These are phyloP conservation scores for Fusarium xylarioides DNA, from an alignment of 2,329 filamentous ascomycete genomes.

Conservation along the genomic window DNA sequence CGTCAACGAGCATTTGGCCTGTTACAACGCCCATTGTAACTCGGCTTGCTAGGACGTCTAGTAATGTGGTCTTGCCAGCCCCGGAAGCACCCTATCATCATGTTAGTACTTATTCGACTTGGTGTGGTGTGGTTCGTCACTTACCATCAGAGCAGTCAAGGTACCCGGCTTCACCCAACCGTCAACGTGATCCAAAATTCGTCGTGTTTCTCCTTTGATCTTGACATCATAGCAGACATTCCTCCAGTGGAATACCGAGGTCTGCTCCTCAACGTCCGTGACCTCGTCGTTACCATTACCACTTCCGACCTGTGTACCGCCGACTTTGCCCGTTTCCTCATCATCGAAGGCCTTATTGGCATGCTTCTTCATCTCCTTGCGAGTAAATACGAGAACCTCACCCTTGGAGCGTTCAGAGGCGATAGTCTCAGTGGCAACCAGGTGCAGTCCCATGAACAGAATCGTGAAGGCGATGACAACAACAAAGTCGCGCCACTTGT, in stretches of 20 bases:
- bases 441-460: slow-evolving; percentile 30
- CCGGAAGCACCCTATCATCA: slow-evolving; percentile 77
- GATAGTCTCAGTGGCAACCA: slow-evolving; percentile 31
- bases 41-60: slow-evolving; percentile 83
- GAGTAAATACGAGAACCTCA: slow-evolving; percentile 36
- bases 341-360: slow-evolving; percentile 60
- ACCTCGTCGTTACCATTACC: slow-evolving; percentile 59
- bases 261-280: slow-evolving; percentile 34
- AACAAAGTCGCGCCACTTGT: slow-evolving; percentile 36
- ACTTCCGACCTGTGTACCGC: slow-evolving; percentile 56
- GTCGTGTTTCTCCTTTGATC: slow-evolving; percentile 69
- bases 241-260: slow-evolving; percentile 71
- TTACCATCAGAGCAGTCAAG: slow-evolving; percentile 75
- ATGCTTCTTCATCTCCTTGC: slow-evolving; percentile 33
- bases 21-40: slow-evolving; percentile 85
- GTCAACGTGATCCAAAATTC: slow-evolving; percentile 74
- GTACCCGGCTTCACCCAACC: slow-evolving; percentile 80
- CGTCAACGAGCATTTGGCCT: slow-evolving; percentile 76
- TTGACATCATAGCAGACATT: slow-evolving; percentile 78
- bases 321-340: slow-evolving; percentile 2
- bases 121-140: slow-evolving; percentile 72
- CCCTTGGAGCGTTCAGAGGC: slow-evolving; percentile 37
- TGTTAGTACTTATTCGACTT: slow-evolving; percentile 82
- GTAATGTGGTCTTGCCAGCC: slow-evolving; percentile 86
- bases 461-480: slow-evolving; percentile 35